Evolutionary conservation across 2,329 filamentous ascomycete species (phyloP), one percentile per base, ranked within the genome.

Genomic region (Cercospora sesami): DNA sequence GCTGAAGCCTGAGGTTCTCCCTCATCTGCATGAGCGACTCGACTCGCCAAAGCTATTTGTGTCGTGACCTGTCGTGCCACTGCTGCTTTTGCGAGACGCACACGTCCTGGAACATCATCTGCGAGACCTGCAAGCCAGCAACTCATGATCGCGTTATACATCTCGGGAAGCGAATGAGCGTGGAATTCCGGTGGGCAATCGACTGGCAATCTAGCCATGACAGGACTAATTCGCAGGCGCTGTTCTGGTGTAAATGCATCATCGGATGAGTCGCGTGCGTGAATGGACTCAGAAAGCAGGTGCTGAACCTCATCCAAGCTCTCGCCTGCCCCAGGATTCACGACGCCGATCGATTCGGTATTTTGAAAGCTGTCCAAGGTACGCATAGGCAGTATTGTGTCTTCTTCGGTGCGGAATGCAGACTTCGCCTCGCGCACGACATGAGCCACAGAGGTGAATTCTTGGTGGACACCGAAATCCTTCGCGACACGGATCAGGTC

Each of bases 41-140:
- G 65, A 10, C 77, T 79, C 36, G 80, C 77, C 5, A 83, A 70
- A 2, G 77, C 69, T 1, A 82, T 58, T 53, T 82, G 78, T 5
- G 78, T 75, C 14, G 81, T 79, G 16, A 75, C 65, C 16, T 69
- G 71, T 16, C 72, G 70, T 21, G 72, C 74, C 4, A 75, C 62
- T 28, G 75, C 69, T 31, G 75, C 75, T 69, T 76, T 78, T 10
- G 75, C 74, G n/a, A 78, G 70, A 23, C 77, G 73, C 16, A 73
- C 68, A 30, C 74, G 64, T 23, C 75, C 76, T 31, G 73, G 64
- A 3, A 75, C 67, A 9, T 71, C 60, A 12, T 63, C 66, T 21
- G 73, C 66, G 0, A 78, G 69, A 30, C 73, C 66, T 16, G 69
- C 68, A 4, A 78, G 69, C 73, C 73, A 78, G 4, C 33, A 57